Conservation (phyloP, 106 monocot genomes). For the Gastrodia elata region DNA sequence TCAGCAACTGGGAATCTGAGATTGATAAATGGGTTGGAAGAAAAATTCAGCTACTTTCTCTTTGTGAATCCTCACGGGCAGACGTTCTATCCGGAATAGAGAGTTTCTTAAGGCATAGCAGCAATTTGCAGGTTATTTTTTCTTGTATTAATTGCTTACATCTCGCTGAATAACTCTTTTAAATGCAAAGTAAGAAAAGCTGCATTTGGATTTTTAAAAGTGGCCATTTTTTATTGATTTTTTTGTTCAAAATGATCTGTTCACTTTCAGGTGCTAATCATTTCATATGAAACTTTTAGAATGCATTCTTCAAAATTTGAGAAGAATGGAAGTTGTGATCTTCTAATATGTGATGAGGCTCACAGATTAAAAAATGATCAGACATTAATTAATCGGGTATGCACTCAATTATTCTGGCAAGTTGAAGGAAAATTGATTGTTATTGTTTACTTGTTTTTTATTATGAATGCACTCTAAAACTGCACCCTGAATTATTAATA, state of each 20-base stretch:
- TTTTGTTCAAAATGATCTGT: background rate
- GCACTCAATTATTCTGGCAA: background rate
- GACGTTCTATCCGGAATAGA: constrained; percentile 90
- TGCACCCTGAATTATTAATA: background rate
- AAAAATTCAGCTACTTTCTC: constrained; percentile 64
- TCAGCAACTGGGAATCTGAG: constrained; percentile 98
- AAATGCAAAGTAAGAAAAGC: background rate
- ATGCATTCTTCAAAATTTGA: constrained; percentile 98
- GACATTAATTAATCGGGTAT: constrained; percentile 78
- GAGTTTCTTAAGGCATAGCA: constrained; percentile 58
- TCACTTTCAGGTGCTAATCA: constrained; percentile 61
- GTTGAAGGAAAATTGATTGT: background rate
- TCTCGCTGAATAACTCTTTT: background rate
- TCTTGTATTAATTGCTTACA: background rate
- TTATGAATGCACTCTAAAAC: background rate
- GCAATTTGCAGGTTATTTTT: constrained; percentile 48
- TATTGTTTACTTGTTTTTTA: background rate
- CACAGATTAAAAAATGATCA: constrained; percentile 97
- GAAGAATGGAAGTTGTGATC: constrained; percentile 72
- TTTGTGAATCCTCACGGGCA: constrained; percentile 92
- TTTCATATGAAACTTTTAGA: constrained; percentile 95
- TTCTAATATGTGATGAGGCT: constrained; percentile 98
- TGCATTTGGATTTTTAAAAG: background rate
- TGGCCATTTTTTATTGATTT: no score
- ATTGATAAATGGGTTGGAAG: constrained; percentile 86